These are phyloP conservation scores for Leccinum subgranulosum DNA, from an alignment of 768 basidiomycete species.

Conservation along the genomic window DNA sequence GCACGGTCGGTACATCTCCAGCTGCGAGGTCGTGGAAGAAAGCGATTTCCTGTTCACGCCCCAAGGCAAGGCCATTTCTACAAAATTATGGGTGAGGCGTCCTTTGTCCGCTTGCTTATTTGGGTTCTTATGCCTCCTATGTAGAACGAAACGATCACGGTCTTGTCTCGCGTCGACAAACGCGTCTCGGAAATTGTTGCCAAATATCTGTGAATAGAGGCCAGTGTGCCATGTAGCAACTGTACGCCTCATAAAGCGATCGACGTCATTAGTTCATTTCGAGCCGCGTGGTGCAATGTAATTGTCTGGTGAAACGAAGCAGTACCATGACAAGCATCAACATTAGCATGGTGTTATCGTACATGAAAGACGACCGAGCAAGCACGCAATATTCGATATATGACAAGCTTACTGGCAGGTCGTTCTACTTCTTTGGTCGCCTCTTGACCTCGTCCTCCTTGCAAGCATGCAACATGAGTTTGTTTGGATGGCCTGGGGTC, in stretches of 20 bases:
- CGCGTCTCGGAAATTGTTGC: conserved; percentile 17
- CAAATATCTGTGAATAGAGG: conserved; percentile 2
- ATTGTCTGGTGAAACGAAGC: not conserved
- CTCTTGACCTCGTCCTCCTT: conserved; percentile 87
- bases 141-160: conserved; percentile 14
- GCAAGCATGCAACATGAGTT: conserved; percentile 80
- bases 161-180: conserved; percentile 13
- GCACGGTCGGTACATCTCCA: conserved; percentile 29
- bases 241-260: not conserved
- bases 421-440: conserved; percentile 36
- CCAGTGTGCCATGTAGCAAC: not conserved
- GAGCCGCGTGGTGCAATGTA: not conserved
- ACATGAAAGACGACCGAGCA: conserved; percentile 11
- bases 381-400: conserved; percentile 1
- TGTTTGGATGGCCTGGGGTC: conserved; percentile 66
- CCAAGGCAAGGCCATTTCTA: conserved; percentile 26
- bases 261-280: not conserved
- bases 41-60: conserved; percentile 26
- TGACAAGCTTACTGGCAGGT: conserved; percentile 2
- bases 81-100: conserved; percentile 28
- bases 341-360: not conserved
- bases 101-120: not conserved
- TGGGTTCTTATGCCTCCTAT: not conserved
- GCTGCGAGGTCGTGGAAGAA: conserved; percentile 22
- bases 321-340: not conserved